phyloP scores from a whole-genome alignment of 345 rosid species.

The Salix caprea region DNA sequence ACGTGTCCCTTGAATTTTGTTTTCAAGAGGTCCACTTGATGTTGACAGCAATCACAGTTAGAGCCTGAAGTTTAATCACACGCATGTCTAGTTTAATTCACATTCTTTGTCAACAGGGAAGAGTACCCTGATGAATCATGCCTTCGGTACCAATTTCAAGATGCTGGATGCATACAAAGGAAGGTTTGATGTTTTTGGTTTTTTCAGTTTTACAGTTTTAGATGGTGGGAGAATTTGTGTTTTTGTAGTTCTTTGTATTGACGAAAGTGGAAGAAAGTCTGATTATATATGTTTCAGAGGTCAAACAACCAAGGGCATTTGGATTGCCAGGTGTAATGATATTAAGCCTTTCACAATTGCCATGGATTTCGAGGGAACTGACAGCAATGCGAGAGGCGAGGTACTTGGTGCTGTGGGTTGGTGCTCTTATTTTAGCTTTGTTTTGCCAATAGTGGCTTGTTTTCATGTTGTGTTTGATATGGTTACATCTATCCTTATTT shows the following conservation, averaged over 20 bases:
- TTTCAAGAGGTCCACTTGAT: too few species aligned
- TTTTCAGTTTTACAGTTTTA: background rate
- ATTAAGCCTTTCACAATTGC: slow-evolving; percentile 68
- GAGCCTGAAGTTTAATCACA: background rate
- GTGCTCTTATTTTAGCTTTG: background rate
- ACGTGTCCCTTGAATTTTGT: too few species aligned
- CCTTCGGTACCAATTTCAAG: background rate
- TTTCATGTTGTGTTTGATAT: too few species aligned
- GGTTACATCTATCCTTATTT: too few species aligned
- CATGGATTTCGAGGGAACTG: slow-evolving; percentile 33
- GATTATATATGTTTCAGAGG: background rate
- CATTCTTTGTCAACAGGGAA: background rate
- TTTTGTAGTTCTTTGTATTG: background rate
- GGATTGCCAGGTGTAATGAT: slow-evolving; percentile 25
- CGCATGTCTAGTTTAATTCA: background rate
- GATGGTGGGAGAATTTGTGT: slow-evolving; percentile 2
- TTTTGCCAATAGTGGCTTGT: too few species aligned
- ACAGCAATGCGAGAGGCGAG: background rate
- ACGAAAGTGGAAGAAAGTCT: background rate
- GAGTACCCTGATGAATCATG: background rate
- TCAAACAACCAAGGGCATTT: background rate
- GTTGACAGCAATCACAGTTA: too few species aligned
- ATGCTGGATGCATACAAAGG: background rate
- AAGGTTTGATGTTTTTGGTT: background rate
- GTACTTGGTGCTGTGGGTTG: background rate